Conservation (phyloP, 768 basidiomycete species). For the Dentipellis fragilis region DNA sequence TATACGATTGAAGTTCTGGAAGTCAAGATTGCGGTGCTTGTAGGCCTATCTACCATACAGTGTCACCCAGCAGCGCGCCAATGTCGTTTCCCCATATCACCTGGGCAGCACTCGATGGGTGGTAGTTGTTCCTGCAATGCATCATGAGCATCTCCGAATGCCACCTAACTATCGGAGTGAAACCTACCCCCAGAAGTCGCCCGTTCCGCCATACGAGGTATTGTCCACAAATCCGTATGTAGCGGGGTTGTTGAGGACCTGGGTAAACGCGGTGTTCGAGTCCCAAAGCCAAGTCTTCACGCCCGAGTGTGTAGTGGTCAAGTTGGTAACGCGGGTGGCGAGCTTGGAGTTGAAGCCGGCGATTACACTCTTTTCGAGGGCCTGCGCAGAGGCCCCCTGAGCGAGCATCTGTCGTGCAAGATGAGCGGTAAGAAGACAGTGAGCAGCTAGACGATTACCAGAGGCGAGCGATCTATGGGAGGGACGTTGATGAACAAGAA, state of each 20-base stretch:
- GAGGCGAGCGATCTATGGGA: conserved; percentile 45
- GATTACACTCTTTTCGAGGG: conserved; percentile 36
- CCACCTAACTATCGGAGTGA: neutral
- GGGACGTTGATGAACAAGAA: conserved; percentile 59
- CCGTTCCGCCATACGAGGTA: conserved; percentile 32
- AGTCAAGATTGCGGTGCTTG: too few species aligned
- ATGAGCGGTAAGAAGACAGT: conserved; percentile 27
- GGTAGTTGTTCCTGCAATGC: conserved; percentile 40
- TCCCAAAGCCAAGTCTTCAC: conserved; percentile 45
- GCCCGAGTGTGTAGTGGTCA: conserved; percentile 34
- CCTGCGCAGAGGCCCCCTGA: conserved; percentile 28
- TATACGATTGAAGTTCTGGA: too few species aligned
- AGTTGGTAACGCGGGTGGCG: conserved; percentile 26
- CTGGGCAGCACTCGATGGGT: conserved; percentile 31
- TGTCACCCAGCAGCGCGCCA: conserved; percentile 13
- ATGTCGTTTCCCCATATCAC: conserved; percentile 17
- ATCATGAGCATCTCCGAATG: neutral
- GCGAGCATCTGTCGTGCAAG: conserved; percentile 33
- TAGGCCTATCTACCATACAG: conserved; percentile 18
- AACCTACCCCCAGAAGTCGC: conserved; percentile 47
- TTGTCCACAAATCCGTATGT: conserved; percentile 49
- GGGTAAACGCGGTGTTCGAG: conserved; percentile 36
- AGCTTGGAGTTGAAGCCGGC: conserved; percentile 42
- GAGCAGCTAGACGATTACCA: conserved; percentile 35
- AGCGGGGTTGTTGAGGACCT: conserved; percentile 36